Base-by-base conservation (phyloP, 495 filamentous ascomycete species). In the Talaromyces wortmannii region DNA sequence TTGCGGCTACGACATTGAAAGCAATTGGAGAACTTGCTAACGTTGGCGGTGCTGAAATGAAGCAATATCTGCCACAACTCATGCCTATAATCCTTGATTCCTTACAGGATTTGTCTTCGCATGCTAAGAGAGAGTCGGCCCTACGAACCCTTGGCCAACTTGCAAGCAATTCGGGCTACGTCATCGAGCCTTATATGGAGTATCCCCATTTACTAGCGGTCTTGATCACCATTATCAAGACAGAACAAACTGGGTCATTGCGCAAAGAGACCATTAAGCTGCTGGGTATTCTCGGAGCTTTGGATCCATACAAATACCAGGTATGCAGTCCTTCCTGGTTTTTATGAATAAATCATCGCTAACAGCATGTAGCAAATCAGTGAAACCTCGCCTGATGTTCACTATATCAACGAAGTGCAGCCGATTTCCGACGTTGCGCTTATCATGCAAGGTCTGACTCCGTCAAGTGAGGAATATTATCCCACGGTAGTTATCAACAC, bases 401-500 rank as follows among this genome's bases (percentile, higher is more conserved):
- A 77, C 36, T 70, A 77, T 57, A 76, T 77, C 58, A 76, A 77
- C 45, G 76, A 83, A 53, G 74, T 78, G 29, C 80, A 88, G 56
- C 75, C 76, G 30, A 81, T 94, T 52, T 95, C 91, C 12, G 94
- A 99, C 73, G 95, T 99, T 48, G 91, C 91, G 12, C 78, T 99
- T 17, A 96, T 99, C 73, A 97, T 99, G 91, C 87, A 87, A 57
- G 92, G 94, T 10, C 80, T 96, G n/a, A 97, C 91, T 2, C 95
- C 94, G 3, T 96, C 91, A 0, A 94, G 90, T 56, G 95, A 99
- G 62, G 94, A 99, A 56, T 99, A 97, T 63, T 97, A 96, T 63
- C 94, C 94, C 3, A 97, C 95, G 0, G 91, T 99, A 16, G 95
- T 97, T 43, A 96, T 99, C 63, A 94, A 95, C 61, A 92, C 92